Evolutionary conservation across 495 filamentous ascomycete genomes (phyloP).

Genomic region (Lasiosphaeria miniovina): DNA sequence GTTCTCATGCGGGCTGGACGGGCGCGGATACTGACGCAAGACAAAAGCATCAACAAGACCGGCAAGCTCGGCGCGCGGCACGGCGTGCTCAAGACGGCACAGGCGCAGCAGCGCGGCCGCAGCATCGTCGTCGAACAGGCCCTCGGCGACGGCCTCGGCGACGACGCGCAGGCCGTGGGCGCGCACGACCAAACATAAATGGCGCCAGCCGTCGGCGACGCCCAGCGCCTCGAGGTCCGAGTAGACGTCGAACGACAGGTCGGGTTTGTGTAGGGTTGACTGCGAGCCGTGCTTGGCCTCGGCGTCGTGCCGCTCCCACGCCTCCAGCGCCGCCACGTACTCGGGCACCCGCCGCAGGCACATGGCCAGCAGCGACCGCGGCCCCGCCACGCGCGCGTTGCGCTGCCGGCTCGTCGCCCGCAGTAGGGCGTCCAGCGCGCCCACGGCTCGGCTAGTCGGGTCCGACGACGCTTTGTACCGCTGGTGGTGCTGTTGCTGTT

Average conservation of each 20-base stretch:
- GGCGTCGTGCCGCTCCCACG: constrained; percentile 46
- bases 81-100: constrained; percentile 30
- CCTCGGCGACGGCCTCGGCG: constrained; percentile 49
- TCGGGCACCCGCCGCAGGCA: constrained; percentile 60
- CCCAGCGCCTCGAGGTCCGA: constrained; percentile 63
- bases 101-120: constrained; percentile 39
- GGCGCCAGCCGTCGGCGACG: constrained; percentile 59
- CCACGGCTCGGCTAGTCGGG: constrained; percentile 30
- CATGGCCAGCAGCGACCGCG: constrained; percentile 60
- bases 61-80: constrained; percentile 40
- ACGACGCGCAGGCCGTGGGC: constrained; percentile 64
- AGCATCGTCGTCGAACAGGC: constrained; percentile 39
- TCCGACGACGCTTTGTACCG: constrained; percentile 3
- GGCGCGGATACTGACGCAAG: constrained; percentile 35
- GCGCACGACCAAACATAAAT: constrained; percentile 61
- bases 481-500: constrained; percentile 3
- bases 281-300: constrained; percentile 44
- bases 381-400: constrained; percentile 12
- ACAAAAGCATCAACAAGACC: constrained; percentile 35
- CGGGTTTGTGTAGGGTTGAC: constrained; percentile 34
- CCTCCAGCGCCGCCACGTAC: constrained; percentile 61
- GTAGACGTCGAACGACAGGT: constrained; percentile 54
- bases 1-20: constrained; percentile 30
- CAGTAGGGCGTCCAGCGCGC: constrained; percentile 47
- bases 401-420: constrained; percentile 35